phyloP scores from a whole-genome alignment of 768 basidiomycete species.

The Boletus insuetus region DNA sequence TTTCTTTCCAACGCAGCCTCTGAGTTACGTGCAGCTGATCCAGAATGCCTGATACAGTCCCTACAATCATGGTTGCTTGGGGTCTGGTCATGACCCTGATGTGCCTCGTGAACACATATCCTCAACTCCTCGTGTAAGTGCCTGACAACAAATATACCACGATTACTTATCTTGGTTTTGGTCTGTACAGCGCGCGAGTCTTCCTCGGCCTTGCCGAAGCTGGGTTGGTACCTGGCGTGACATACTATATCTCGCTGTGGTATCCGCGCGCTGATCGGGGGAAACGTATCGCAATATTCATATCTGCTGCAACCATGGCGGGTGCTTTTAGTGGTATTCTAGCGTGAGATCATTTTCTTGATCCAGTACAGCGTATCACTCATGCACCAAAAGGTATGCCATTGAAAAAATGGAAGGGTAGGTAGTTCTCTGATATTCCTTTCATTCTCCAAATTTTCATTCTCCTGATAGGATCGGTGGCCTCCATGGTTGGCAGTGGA shows the following conservation, averaged over 20 bases:
- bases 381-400: neutral
- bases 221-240: neutral
- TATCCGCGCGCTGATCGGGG: neutral
- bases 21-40: neutral
- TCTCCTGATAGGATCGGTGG: neutral
- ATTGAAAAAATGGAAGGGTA: neutral
- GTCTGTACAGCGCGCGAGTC: neutral
- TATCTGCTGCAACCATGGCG: neutral
- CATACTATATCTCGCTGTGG: neutral
- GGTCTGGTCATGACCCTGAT: neutral
- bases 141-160: neutral
- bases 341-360: neutral
- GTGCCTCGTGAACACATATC: neutral
- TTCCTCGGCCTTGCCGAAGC: neutral
- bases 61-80: neutral
- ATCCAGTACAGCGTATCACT: neutral
- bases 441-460: neutral
- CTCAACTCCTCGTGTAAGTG: neutral
- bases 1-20: neutral
- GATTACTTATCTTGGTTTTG: neutral
- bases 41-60: neutral
- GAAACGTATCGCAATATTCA: neutral
- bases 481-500: conserved; percentile 2
- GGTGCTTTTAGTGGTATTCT: neutral
- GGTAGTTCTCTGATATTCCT: neutral